Base-by-base conservation (phyloP, 306 rosid species). In the cucumber (Cucumis sativus) region DNA sequence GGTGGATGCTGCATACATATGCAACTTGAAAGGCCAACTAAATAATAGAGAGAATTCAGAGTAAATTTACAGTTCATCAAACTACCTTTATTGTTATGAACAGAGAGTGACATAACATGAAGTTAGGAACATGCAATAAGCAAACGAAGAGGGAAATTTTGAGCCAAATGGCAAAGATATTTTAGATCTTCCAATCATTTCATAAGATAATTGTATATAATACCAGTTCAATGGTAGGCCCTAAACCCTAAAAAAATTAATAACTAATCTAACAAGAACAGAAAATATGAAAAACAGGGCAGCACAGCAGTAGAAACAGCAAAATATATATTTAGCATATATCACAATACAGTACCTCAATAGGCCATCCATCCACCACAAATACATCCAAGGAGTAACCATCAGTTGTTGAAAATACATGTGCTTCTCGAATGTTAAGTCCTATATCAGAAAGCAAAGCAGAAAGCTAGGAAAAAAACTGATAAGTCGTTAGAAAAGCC, bases 321-420 rank as follows among this genome's bases (percentile, higher is more conserved):
- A 47, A 65, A 54, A 6, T 43, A 60, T 69, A 62, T 4, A 40
- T n/a, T 13, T 51, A 78, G 80, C 45, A 73, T 25, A 60, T 39
- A 74, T 14, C 61, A 30, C 18, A 18, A 51, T 21, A 35, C 25
- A 47, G 76, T 86, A 90, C 95, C 95, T 90, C 88, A 60, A 41
- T 43, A 37, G 78, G 85, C 94, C 94, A 90, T 76, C 93, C 93
- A 67, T 89, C 93, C 78, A 89, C 93, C 86, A 89, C 87, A 82
- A 86, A 88, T 51, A 85, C 83, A 66, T 80, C 87, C 52, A 84
- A 82, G 78, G 89, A 88, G 82, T 84, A 88, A 79, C 86, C 88
- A 75, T 88, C 91, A 17, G 84, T 82, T n/a, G 91, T 88, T 16
- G 89, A 88, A 82, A 88, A 88, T 40, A 88, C 91, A 63, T 88